A percentile compares a stretch with the other conserved stretches of the same genome.
Conservation (phyloP, 148 eudicot species). For the Vaccinium darrowii region DNA sequence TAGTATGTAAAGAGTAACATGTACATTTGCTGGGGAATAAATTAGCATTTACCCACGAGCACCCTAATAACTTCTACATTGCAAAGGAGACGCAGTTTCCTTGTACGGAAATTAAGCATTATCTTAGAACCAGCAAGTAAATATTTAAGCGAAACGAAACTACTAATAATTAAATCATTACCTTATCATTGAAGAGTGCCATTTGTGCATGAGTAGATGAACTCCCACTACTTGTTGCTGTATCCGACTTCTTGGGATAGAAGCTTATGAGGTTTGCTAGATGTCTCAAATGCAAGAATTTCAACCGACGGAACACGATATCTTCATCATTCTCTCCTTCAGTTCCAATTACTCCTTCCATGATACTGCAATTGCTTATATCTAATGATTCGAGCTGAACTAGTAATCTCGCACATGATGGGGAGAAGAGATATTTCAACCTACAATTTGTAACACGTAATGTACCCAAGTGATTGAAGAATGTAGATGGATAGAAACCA, state of each 20-base stretch:
- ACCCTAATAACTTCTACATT: no score
- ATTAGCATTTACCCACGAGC: no score
- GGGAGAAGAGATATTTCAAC: background rate
- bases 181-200: background rate
- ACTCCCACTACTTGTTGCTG: background rate
- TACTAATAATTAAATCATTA: background rate
- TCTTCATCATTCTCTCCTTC: background rate
- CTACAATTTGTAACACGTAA: background rate
- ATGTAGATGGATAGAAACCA: background rate
- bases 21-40: no score
- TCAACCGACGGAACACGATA: background rate
- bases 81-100: no score
- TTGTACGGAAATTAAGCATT: no score
- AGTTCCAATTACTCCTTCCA: background rate
- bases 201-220: background rate
- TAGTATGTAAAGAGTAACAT: no score
- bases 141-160: no score
- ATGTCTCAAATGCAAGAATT: accelerated
- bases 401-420: background rate
- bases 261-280: background rate
- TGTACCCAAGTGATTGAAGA: background rate
- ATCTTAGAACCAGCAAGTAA: no score
- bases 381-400: background rate
- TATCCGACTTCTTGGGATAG: background rate
- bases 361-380: background rate